Evolutionary conservation across 83 land plant species (phyloP), one percentile per base, ranked within the genome.

Genomic region (Larix sibirica): DNA sequence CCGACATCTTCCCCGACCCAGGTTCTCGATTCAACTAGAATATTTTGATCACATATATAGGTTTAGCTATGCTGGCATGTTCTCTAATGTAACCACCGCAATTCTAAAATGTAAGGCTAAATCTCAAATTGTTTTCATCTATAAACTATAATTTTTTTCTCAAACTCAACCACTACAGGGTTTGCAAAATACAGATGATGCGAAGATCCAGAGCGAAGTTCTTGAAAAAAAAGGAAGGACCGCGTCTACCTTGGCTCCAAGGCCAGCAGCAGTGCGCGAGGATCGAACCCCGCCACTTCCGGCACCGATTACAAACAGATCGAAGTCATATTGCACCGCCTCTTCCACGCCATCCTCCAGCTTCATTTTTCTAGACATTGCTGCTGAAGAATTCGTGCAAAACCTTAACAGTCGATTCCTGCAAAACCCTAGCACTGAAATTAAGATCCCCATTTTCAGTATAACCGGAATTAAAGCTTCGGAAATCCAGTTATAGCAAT

Each of bases 271-370:
- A 59, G 89, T 90, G 42, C 99, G 85, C n/a, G 98, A 82, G 1
- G 94, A 98, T 20, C 98, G 95, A 73, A 95, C 96, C 23, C 98
- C 99, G 20, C 98, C 98, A 81, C 98, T 96, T 3, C 98, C 99
- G 28, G 91, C 98, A 13, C 98, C 96, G 69, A 93, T 96, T 7
- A 92, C 95, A 79, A 96, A 97, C 77, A 97, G 90, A 83, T 97
- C 99, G 82, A 84, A 96, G 79, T 96, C 99, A 75, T 87, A 95
- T 8, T 85, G 71, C 24, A 50, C 58, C 12, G 75, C 86, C 79
- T 62, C 86, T 75, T 81, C 87, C 56, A 77, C 68, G 75, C 88
- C 88, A 2, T 88, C 96, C 70, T 94, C 92, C 14, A 88, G 80
- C 7, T 90, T 88, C 94, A 94, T 91, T 89, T 94, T 94, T 61